Conservation (phyloP, 2,329 filamentous ascomycete genomes). For the Ophiobolus disseminans region DNA sequence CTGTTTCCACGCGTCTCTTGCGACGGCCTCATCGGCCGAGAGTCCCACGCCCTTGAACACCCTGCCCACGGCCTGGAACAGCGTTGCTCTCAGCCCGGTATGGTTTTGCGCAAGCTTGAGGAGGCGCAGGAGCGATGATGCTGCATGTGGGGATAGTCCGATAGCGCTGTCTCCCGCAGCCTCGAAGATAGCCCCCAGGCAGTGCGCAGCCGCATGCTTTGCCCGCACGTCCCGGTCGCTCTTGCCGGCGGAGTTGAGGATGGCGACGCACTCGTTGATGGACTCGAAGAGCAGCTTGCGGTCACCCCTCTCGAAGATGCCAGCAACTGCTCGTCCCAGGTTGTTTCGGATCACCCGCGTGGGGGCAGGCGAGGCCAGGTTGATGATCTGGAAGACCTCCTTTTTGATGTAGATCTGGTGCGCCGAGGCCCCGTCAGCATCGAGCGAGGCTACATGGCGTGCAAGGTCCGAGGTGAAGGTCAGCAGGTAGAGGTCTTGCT, state of each 20-base stretch:
- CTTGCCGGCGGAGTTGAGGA: slow-evolving; percentile 74
- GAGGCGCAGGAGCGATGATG: slow-evolving; percentile 75
- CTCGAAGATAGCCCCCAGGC: slow-evolving; percentile 86
- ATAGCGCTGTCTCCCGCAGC: slow-evolving; percentile 94
- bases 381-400: slow-evolving; percentile 92
- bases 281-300: slow-evolving; percentile 93
- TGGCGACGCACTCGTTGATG: slow-evolving; percentile 81
- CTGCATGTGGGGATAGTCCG: slow-evolving; percentile 77
- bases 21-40: slow-evolving; percentile 82
- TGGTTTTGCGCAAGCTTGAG: slow-evolving; percentile 81
- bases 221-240: slow-evolving; percentile 77
- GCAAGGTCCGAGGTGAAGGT: slow-evolving; percentile 85
- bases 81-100: slow-evolving; percentile 79
- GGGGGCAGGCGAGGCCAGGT: slow-evolving; percentile 78
- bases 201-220: slow-evolving; percentile 87
- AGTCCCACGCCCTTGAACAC: slow-evolving; percentile 75
- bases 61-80: slow-evolving; percentile 78
- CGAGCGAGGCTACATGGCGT: slow-evolving; percentile 77
- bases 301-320: slow-evolving; percentile 84
- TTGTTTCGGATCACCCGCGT: slow-evolving; percentile 91
- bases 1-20: slow-evolving; percentile 94
- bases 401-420: slow-evolving; percentile 93
- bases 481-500: slow-evolving; percentile 93
- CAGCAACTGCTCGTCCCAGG: slow-evolving; percentile 81
- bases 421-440: slow-evolving; percentile 79